Evolutionary conservation across 805 yeast species (phyloP), one percentile per base, ranked within the genome.

Genomic region (Myxozyma nipponensis): DNA sequence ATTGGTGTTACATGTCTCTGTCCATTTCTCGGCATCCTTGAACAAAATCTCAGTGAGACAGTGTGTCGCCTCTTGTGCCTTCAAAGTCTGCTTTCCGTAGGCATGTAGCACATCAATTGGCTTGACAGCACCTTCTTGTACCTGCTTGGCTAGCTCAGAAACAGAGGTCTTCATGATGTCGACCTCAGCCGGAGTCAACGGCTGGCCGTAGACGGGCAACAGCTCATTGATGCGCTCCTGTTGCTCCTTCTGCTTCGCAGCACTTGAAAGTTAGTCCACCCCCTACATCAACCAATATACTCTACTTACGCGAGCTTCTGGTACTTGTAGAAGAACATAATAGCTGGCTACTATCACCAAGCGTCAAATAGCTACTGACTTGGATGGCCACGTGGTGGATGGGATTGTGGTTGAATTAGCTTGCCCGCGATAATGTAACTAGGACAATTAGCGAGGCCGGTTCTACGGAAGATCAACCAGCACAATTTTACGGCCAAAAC

Each of bases 21-120:
- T 78, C 68, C 83, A 86, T 55, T 81, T 69, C 60, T 75, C 78
- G n/a, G 84, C 90, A 54, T 81, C 86, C 39, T 78, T 74, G 58
- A 83, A 75, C 66, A 84, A 72, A 48, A 85, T 72, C 50, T 82
- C 84, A 66, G 82, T 73, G 28, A 79, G 72, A 61, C 79, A 75
- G 54, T 79, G 77, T 52, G 83, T 78, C 40, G 55, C 49, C 60
- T 79, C 74, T 53, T 86, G 87, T 2, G 83, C 79, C 47, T 79
- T 71, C 17, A 81, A 73, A 2, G 89, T 83, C 49, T 81, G 71
- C 60, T 81, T 84, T 37, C 82, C 83, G 61, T 75, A 83, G 0
- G 88, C 87, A 58, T 70, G 76, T 56, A 78, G 72, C 18, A 81
- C 80, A 34, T 75, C 73, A 3, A 72, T 75, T 0, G 86, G 73